Conservation (phyloP, 2,329 filamentous ascomycete species). For the Scleromitrula shiraiana region DNA sequence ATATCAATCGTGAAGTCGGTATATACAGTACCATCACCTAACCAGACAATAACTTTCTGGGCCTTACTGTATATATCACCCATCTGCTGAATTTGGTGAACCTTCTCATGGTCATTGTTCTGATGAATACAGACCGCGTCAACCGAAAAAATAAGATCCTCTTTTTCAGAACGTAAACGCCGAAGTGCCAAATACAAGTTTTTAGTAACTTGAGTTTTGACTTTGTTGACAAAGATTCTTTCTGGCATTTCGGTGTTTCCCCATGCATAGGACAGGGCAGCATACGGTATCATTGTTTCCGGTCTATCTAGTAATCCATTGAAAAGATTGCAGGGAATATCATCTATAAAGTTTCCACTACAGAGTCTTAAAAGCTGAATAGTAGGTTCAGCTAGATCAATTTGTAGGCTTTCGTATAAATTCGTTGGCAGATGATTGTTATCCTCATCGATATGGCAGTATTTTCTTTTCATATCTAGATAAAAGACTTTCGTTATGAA, state of each 20-base stretch:
- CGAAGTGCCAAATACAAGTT: conserved; percentile 13
- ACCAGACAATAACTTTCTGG: not conserved
- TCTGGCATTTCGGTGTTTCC: not conserved
- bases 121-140: conserved; percentile 12
- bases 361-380: conserved; percentile 11
- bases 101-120: not conserved
- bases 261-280: conserved; percentile 15
- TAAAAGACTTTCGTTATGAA: no score
- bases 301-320: conserved; percentile 3
- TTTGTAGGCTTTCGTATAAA: conserved; percentile 3
- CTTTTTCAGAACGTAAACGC: conserved; percentile 8
- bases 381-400: conserved; percentile 8
- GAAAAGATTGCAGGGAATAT: conserved; percentile 10
- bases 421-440: no score
- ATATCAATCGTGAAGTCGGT: conserved; percentile 10
- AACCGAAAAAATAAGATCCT: conserved; percentile 7
- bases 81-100: conserved; percentile 8
- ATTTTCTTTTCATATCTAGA: no score
- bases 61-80: not conserved
- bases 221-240: conserved; percentile 6
- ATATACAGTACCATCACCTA: not conserved
- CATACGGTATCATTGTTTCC: conserved; percentile 9
- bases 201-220: conserved; percentile 4
- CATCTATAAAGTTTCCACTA: conserved; percentile 4
- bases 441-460: no score